Evolutionary conservation across 2,329 filamentous ascomycete genomes (phyloP), one percentile per base, ranked within the genome.

Genomic region (Epichloe hybrida): DNA sequence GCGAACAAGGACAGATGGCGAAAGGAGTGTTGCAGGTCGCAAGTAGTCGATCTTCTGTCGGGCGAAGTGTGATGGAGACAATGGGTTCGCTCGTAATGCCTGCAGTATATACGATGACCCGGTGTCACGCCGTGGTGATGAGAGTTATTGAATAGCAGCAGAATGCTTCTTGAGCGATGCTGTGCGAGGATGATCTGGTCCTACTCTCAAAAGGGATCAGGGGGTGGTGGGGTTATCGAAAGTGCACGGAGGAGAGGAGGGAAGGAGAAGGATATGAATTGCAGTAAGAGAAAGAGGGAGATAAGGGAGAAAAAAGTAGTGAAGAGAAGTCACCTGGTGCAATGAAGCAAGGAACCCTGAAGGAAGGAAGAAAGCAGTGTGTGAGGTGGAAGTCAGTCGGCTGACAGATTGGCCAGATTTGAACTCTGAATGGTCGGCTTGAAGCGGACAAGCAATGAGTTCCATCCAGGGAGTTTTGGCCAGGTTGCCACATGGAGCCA

Each of bases 181-280:
- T 40, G 39, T 40, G 51, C 37, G 41, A 38, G 11, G 45, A 46
- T 36, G 40, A 36, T 11, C 17, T 11, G 9, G 40, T 42, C 40
- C 48, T 44, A 34, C 44, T 54, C 50, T 31, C 52, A 49, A 44
- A 48, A 53, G 49, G 44, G 47, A 52, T 55, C 50, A 48, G 55
- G 52, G 44, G 52, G 54, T 27, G 48, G 46, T 49, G 47, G 52
- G 51, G 52, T 50, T 45, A 46, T 36, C 21, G 11, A 40, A 45
- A 36, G 27, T 15, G 27, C 54, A 50, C 47, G 45, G 48, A 8
- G 8, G n/a, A 20, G 23, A 44, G 21, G 35, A 43, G 15, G 13
- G 7, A 17, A 31, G 38, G 39, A 13, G 31, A 36, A 35, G 38
- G 15, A 27, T 9, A 20, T 27, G 20, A 31, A 27, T 11, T 49